phyloP scores from a whole-genome alignment of 106 monocot species.

The Dendrobium nobile region DNA sequence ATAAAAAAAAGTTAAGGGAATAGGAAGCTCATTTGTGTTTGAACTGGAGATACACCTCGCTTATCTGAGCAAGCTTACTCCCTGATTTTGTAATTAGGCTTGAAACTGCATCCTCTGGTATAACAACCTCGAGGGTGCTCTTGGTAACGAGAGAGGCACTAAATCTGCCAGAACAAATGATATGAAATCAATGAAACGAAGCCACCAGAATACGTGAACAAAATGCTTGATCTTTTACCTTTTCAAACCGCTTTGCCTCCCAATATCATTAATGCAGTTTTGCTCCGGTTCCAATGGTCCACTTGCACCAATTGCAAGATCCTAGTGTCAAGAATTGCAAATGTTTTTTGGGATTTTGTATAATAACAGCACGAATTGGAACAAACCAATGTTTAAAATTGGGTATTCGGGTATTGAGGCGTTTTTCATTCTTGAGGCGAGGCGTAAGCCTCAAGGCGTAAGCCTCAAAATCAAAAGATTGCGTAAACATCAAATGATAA shows the following conservation, averaged over 20 bases:
- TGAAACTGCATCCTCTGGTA: constrained; percentile 70
- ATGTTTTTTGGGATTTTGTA: not conserved
- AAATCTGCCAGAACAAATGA: constrained; percentile 28
- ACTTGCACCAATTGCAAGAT: constrained; percentile 41
- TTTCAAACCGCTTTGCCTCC: constrained; percentile 38
- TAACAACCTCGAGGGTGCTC: constrained; percentile 74
- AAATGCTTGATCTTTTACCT: constrained; percentile 29
- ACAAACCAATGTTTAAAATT: no score
- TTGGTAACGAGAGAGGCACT: constrained; percentile 51
- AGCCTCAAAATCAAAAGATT: no score
- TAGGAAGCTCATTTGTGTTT: not conserved
- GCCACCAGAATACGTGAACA: not conserved
- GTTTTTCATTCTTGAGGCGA: no score
- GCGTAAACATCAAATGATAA: no score
- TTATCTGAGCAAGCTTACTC: constrained; percentile 84
- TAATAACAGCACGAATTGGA: not conserved
- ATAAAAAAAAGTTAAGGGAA: not conserved
- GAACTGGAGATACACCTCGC: constrained; percentile 42
- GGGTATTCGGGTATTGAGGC: no score
- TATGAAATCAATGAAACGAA: not conserved
- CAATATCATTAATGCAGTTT: constrained; percentile 53
- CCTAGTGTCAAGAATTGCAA: constrained; percentile 29
- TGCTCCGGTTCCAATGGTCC: constrained; percentile 55
- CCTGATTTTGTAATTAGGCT: constrained; percentile 77
- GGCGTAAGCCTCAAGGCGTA: no score